Evolutionary conservation across 2,329 filamentous ascomycete species (phyloP).

Genomic region (Metarhizium rileyi): DNA sequence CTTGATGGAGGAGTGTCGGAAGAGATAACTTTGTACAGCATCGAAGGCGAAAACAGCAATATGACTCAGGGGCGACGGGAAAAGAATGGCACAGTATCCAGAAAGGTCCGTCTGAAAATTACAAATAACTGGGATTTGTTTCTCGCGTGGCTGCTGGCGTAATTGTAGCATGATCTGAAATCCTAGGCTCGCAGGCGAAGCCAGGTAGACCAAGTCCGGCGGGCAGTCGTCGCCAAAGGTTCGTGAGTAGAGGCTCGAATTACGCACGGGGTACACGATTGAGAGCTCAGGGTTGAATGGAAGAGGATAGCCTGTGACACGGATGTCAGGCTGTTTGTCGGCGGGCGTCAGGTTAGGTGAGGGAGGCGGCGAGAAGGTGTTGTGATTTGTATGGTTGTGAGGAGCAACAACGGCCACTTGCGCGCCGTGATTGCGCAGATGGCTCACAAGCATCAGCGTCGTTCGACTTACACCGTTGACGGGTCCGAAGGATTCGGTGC

Average conservation of each 20-base stretch:
- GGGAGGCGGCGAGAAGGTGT: slow-evolving; percentile 40
- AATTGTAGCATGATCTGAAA: slow-evolving; percentile 64
- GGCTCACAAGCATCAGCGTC: slow-evolving; percentile 58
- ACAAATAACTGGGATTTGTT: slow-evolving; percentile 50
- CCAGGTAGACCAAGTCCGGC: slow-evolving; percentile 60
- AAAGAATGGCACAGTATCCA: slow-evolving; percentile 60
- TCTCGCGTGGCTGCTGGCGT: slow-evolving; percentile 43
- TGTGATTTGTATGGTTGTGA: slow-evolving; percentile 42
- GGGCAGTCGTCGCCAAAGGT: slow-evolving; percentile 42
- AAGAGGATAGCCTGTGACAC: slow-evolving; percentile 54
- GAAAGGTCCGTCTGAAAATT: slow-evolving; percentile 66
- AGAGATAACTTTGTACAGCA: slow-evolving; percentile 56
- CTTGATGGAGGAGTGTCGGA: slow-evolving; percentile 49
- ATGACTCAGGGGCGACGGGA: slow-evolving; percentile 49
- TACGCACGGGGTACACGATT: slow-evolving; percentile 58
- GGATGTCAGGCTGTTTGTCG: slow-evolving; percentile 37
- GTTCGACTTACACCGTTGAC: slow-evolving; percentile 67
- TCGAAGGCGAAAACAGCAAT: slow-evolving; percentile 54
- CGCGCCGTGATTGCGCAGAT: slow-evolving; percentile 53
- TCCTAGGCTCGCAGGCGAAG: slow-evolving; percentile 58
- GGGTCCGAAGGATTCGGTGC: slow-evolving; percentile 62
- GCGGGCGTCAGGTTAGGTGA: slow-evolving; percentile 21
- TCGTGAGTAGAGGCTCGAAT: slow-evolving; percentile 48
- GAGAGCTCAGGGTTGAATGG: slow-evolving; percentile 65
- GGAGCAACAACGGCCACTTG: slow-evolving; percentile 59